Conservation (phyloP, 768 basidiomycete species). For the Podaxis pistillaris region DNA sequence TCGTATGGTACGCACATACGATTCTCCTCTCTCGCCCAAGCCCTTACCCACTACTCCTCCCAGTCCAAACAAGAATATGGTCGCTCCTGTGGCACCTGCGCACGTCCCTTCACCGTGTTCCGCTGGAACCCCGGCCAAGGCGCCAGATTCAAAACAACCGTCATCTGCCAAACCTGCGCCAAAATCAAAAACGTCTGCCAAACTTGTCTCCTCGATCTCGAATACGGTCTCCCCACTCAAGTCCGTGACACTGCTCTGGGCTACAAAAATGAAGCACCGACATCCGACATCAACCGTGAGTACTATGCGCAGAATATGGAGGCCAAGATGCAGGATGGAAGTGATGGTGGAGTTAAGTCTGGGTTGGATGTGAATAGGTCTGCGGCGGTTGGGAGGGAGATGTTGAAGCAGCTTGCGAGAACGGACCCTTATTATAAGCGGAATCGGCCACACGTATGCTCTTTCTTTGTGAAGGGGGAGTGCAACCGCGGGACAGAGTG, state of each 20-base stretch:
- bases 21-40: background rate
- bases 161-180: slow-evolving; percentile 95
- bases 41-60: slow-evolving; percentile 8
- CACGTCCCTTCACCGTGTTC: slow-evolving; percentile 95
- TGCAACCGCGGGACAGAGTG: slow-evolving; percentile 91
- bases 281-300: slow-evolving; percentile 95
- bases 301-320: slow-evolving; percentile 94
- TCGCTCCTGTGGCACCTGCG: slow-evolving; percentile 95
- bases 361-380: slow-evolving; percentile 60
- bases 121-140: slow-evolving; percentile 97
- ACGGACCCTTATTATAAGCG: slow-evolving; percentile 98
- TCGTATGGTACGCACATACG: slow-evolving; percentile 69
- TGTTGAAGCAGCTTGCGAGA: slow-evolving; percentile 92
- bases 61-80: slow-evolving; percentile 98
- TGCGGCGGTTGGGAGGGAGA: slow-evolving; percentile 86
- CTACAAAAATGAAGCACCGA: slow-evolving; percentile 83
- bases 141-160: slow-evolving; percentile 93
- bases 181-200: slow-evolving; percentile 98
- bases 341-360: slow-evolving; percentile 58
- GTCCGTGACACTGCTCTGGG: slow-evolving; percentile 95
- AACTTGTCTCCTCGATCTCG: slow-evolving; percentile 94
- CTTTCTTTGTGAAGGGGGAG: slow-evolving; percentile 94
- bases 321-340: slow-evolving; percentile 68
- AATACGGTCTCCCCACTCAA: slow-evolving; percentile 95
- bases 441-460: slow-evolving; percentile 91